Evolutionary conservation across 768 basidiomycete species (phyloP), one percentile per base, ranked within the genome.

Genomic region (Phallus indusiatus): DNA sequence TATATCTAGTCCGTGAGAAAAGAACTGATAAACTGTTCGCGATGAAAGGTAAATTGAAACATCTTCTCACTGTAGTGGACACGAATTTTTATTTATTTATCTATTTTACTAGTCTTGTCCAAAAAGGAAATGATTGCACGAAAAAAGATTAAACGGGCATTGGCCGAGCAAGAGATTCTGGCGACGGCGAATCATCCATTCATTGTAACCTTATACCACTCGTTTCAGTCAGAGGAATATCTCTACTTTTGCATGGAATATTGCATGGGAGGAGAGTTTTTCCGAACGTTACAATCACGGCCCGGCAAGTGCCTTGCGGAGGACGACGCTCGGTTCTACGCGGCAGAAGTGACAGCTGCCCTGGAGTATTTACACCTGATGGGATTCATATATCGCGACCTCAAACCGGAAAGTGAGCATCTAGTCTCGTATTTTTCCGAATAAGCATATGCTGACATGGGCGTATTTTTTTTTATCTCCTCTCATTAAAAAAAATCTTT

Each of bases 71-170:
- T n/a, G 10, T 49, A 24, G 16, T 10, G 11, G 5, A 36, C 34
- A 1, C n/a, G 28, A 28, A 42, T 10, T 42, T 42, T 42, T 42
- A 37, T 14, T n/a, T 42, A 12, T 51, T 59, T 9, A 35, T 54
- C 10, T 33, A 18, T 57, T 34, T 59, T 21, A 14, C 69, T 68
- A 95, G 96, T 99, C 21, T 78, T 99, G 49, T 96, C 94, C 54
- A 98, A 98, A 78, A 91, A 89, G 78, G 96, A 99, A 78, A 98
- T 99, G 95, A 94, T 99, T 72, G 93, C 95, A 75, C 85, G 96
- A 67, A 96, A 95, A 77, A 99, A 99, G 79, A 95, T 99, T 76
- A 99, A 99, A 73, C 85, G 96, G 62, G 96, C 95, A 9, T 71
- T 99, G 67, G 97, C 96, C 4, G 96, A 99, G 74, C 96, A 97